Conservation (phyloP, 108 stramenopile genomes). For the Aurantiochytrium sp. region DNA sequence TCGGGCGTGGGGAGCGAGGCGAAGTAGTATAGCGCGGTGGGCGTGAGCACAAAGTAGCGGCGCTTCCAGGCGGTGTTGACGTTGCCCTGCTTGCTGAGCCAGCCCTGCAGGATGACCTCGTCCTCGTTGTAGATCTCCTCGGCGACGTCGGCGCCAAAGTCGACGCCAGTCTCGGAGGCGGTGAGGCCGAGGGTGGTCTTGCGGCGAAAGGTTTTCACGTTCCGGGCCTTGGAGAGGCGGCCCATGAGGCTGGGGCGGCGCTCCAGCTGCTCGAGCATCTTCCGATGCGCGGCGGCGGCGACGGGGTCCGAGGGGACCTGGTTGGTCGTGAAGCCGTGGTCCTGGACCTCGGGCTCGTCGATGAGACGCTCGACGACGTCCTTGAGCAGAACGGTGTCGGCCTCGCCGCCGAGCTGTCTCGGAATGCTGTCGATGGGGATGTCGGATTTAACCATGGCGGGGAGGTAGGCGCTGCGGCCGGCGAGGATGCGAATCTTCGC, state of each 20-base stretch:
- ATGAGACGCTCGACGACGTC: not conserved
- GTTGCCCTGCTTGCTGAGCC: constrained; percentile 7
- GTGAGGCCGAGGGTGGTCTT: not conserved
- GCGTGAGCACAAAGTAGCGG: constrained; percentile 31
- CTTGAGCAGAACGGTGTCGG: not conserved
- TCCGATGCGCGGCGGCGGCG: not conserved
- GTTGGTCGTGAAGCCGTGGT: not conserved
- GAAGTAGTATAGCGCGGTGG: constrained; percentile 2
- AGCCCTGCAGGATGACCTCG: constrained; percentile 13
- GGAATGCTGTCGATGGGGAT: constrained; percentile 19
- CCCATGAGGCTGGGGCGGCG: not conserved
- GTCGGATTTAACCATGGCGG: not conserved
- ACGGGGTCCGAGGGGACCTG: not conserved
- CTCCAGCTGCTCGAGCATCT: not conserved
- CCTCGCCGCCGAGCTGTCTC: not conserved
- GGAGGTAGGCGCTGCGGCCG: not conserved
- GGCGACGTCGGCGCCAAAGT: not conserved
- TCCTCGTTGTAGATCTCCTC: constrained; percentile 12
- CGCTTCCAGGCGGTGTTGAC: constrained; percentile 3
- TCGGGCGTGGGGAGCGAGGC: not conserved
- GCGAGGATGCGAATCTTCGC: constrained; percentile 44
- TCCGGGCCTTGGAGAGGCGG: not conserved
- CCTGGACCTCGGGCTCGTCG: not conserved
- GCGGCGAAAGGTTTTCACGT: not conserved
- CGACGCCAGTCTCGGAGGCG: not conserved